phyloP scores from a whole-genome alignment of 2,329 filamentous ascomycete genomes.

The Penicillium brevicompactum region DNA sequence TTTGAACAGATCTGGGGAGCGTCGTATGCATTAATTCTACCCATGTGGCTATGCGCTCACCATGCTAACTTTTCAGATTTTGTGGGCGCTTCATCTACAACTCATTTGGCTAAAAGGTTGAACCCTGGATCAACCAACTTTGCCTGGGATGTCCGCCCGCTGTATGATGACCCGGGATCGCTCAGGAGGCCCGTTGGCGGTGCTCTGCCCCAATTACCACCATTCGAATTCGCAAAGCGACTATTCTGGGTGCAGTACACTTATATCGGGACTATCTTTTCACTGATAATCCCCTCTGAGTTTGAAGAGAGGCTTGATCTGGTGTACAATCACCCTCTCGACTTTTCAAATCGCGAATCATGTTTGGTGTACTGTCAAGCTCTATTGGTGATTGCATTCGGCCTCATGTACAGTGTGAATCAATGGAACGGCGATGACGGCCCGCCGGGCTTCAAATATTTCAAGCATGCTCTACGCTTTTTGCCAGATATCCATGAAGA shows the following conservation, averaged over 20 bases:
- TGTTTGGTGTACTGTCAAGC: conserved; percentile 57
- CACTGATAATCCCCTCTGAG: conserved; percentile 51
- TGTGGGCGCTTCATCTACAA: conserved; percentile 39
- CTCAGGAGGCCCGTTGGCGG: conserved; percentile 30
- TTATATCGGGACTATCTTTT: conserved; percentile 61
- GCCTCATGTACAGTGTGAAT: conserved; percentile 60
- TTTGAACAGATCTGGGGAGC: conserved; percentile 39
- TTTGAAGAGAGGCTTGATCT: conserved; percentile 51
- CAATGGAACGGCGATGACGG: conserved; percentile 56
- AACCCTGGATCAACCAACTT: conserved; percentile 37
- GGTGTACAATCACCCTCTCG: conserved; percentile 48
- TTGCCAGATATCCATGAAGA: conserved; percentile 60
- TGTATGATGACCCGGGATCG: conserved; percentile 38
- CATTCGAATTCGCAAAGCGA: conserved; percentile 53
- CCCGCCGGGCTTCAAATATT: conserved; percentile 59
- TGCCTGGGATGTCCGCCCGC: conserved; percentile 39
- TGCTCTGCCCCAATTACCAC: conserved; percentile 48
- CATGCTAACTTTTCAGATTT: conserved; percentile 25
- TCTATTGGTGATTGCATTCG: conserved; percentile 57
- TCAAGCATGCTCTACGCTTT: conserved; percentile 54
- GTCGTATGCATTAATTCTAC: conserved; percentile 25
- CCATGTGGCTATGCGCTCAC: not conserved
- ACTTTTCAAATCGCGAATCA: conserved; percentile 48
- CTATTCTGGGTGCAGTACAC: conserved; percentile 56
- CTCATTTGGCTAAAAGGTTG: conserved; percentile 38